Base-by-base conservation (phyloP, 306 rosid species). In the Urtica urens region DNA sequence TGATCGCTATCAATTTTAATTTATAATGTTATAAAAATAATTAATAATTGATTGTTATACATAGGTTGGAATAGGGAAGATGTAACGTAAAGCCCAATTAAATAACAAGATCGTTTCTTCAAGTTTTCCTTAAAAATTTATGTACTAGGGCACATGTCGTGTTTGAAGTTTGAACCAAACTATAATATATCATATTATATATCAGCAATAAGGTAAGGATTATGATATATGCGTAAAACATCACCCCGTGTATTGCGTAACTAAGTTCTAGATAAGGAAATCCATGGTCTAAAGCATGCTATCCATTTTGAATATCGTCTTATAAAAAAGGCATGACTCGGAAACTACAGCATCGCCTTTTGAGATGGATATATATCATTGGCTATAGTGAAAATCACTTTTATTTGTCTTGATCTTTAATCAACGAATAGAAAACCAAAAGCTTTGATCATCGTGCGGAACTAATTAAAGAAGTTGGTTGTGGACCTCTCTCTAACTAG, bases 291-390 rank as follows among this genome's bases (percentile, higher is more conserved):
- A 21, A n/a, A 30, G 43, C 57, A 51, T 51, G 57, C 35, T 41
- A 51, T 51, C 43, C 8, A 33, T 34, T 23, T 46, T 50, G 42
- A 42, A 33, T 51, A 10, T 51, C 21, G 57, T 51, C 44, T 35
- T 25, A 13, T 38, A n/a, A 48, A 48, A 48, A 24, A 6, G 37
- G 20, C 23, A 27, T n/a, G 53, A 35, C 19, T 10, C 9, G 6
- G 25, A 28, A 0, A 25, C n/a, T 7, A 31, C n/a, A 33, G 4
- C 11, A 31, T 19, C 14, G 30, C 28, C 35, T 34, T 51, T 35
- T 22, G 13, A 10, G 29, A 51, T 51, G 1, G n/a, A n/a, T 33
- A 3, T 20, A 51, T 8, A 24, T 5, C 3, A 25, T 26, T 28
- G 33, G n/a, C n/a, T n/a, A n/a, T n/a, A n/a, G n/a, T n/a, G n/a